Percentiles rank a stretch among this genome's conserved stretches.
Conservation (phyloP, 768 basidiomycete genomes). For the Boletus bicolor region DNA sequence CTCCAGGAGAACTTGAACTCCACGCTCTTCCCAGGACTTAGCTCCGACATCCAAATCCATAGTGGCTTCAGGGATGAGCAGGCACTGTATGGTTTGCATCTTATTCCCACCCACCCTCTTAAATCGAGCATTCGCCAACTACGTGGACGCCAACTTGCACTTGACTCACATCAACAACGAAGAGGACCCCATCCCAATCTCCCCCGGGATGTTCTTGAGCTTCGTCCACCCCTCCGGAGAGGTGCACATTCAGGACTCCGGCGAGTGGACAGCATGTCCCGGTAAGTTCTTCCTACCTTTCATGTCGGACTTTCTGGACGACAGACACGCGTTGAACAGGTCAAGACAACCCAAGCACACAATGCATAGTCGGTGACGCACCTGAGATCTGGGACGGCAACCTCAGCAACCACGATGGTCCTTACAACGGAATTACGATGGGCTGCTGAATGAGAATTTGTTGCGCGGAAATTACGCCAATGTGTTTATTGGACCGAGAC, state of each 20-base stretch:
- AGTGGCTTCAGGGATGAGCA: slow-evolving; percentile 47
- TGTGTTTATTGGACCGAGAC: neutral
- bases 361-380: slow-evolving; percentile 24
- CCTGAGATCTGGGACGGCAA: slow-evolving; percentile 44
- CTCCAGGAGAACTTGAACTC: slow-evolving; percentile 33
- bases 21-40: slow-evolving; percentile 49
- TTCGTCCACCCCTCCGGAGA: slow-evolving; percentile 42
- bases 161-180: slow-evolving; percentile 57
- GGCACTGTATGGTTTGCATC: slow-evolving; percentile 34
- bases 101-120: neutral
- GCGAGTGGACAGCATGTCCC: slow-evolving; percentile 53
- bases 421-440: slow-evolving; percentile 31
- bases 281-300: slow-evolving; percentile 27
- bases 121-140: slow-evolving; percentile 51
- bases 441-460: slow-evolving; percentile 13
- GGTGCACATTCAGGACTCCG: slow-evolving; percentile 42
- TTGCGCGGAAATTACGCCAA: neutral
- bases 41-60: slow-evolving; percentile 41
- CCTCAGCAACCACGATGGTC: slow-evolving; percentile 44
- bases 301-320: neutral
- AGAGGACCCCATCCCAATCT: slow-evolving; percentile 38
- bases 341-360: slow-evolving; percentile 53
- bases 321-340: slow-evolving; percentile 22
- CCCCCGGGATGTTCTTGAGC: slow-evolving; percentile 35
- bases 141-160: slow-evolving; percentile 44